phyloP scores from a whole-genome alignment of 163 green algal genomes.

The Prototheca wickerhamii region DNA sequence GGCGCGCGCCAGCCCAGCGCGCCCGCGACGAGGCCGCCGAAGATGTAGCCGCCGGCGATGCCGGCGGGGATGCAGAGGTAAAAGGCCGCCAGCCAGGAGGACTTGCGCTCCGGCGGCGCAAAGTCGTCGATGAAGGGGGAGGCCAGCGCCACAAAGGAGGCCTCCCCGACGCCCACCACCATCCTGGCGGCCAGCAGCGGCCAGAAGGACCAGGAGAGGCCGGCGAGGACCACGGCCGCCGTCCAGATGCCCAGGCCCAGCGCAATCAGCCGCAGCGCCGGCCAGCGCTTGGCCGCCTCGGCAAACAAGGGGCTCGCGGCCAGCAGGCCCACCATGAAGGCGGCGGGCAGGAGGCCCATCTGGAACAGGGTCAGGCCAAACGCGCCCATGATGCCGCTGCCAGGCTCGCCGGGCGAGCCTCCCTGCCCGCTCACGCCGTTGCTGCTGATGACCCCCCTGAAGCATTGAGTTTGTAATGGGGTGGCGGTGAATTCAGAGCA shows the following conservation, averaged over 20 bases:
- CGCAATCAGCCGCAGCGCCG: conserved; percentile 66
- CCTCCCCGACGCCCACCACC: conserved; percentile 89
- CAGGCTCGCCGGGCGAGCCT: conserved; percentile 32
- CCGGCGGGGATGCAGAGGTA: conserved; percentile 91
- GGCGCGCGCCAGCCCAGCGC: conserved; percentile 60
- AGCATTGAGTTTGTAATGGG: background rate
- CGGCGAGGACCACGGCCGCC: conserved; percentile 54
- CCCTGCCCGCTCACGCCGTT: conserved; percentile 84
- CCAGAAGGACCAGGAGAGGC: conserved; percentile 20
- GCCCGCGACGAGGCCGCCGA: conserved; percentile 45
- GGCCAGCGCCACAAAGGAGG: conserved; percentile 85
- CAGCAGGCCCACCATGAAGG: conserved; percentile 89
- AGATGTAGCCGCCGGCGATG: conserved; percentile 52
- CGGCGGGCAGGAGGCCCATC: conserved; percentile 74
- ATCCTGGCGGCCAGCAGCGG: conserved; percentile 42
- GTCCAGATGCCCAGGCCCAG: conserved; percentile 77
- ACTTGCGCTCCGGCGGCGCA: conserved; percentile 59
- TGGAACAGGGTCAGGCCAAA: conserved; percentile 80
- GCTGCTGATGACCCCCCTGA: conserved; percentile 68
- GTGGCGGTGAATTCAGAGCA: background rate
- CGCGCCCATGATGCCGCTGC: conserved; percentile 72
- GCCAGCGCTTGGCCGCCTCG: conserved; percentile 28
- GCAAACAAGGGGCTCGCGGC: conserved; percentile 86
- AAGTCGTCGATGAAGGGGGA: conserved; percentile 90
- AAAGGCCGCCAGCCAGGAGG: conserved; percentile 84